Base-by-base conservation (phyloP, 768 basidiomycete species). In the Clathrus columnatus region DNA sequence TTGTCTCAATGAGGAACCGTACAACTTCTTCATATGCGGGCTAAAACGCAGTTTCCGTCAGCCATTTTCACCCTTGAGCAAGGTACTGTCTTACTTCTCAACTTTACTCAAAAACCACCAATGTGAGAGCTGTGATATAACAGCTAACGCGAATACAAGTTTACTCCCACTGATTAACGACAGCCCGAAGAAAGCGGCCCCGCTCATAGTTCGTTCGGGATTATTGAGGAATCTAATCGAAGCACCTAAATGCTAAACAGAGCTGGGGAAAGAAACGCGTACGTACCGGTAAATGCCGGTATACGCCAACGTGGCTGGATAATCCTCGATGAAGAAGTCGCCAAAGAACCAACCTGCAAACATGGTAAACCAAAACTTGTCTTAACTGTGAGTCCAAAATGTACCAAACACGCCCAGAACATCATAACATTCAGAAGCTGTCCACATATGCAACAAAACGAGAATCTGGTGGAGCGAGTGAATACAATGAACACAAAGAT, bases 1-100 rank as follows among this genome's bases (percentile, higher is more conserved):
- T 69, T 93, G 91, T 60, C 96, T 84, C 11, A 99, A 73, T 14
- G 87, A 84, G 64, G 94, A 83, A 2, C 96, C 95, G 68, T 99
- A 99, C 18, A 98, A 75, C 66, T 91, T 92, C 59, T 81, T 83
- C 96, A 98, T 98, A 70, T 98, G 96, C n/a, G 96, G 96, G 62
- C 95, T 98, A 53, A 44, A 27, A 23, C 11, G 26, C 5, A 26
- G 46, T 18, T 49, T 42, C 50, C 27, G 21, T n/a, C n/a, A n/a
- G n/a, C n/a, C n/a, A n/a, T n/a, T n/a, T n/a, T n/a, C 14, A 41
- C 24, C 50, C 30, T 1, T 14, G 8, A 32, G 41, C 10, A 18
- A 47, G 8, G 21, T 45, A 45, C 17, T 23, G 27, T 74, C 88
- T 57, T 59, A 97, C 95, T 89, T 87, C 66, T 98, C 96, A 21